Percentiles rank a stretch among this genome's conserved stretches.
These are phyloP conservation scores for Pythium aristosporum DNA, from an alignment of 352 stramenopile species.

Conservation along the genomic window DNA sequence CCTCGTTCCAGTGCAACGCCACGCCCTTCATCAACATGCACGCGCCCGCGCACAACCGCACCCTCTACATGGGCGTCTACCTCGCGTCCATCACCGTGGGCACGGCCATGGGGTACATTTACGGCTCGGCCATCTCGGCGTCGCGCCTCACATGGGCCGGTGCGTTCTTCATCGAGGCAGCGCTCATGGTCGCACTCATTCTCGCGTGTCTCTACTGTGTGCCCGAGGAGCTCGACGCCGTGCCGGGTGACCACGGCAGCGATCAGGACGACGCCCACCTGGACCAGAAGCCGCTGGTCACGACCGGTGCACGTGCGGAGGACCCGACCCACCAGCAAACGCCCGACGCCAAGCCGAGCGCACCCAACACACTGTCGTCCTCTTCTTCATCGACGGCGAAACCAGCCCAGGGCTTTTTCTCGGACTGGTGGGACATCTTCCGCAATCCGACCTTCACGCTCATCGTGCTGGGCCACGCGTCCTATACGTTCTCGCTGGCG, in stretches of 20 bases:
- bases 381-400: slow-evolving; percentile 15
- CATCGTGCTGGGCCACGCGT: slow-evolving; percentile 78
- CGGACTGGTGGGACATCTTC: slow-evolving; percentile 70
- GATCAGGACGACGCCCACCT: slow-evolving; percentile 24
- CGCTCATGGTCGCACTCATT: slow-evolving; percentile 81
- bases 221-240: slow-evolving; percentile 52
- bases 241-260: slow-evolving; percentile 34
- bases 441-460: slow-evolving; percentile 72
- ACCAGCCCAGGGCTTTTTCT: slow-evolving; percentile 35
- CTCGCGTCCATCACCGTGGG: slow-evolving; percentile 91
- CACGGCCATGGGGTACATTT: slow-evolving; percentile 90
- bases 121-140: slow-evolving; percentile 68
- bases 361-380: too few species aligned
- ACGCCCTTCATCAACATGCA: slow-evolving; percentile 92
- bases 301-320: neutral
- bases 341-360: too few species aligned
- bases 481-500: slow-evolving; percentile 87
- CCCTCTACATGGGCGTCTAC: slow-evolving; percentile 92
- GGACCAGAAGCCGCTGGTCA: slow-evolving; percentile 10
- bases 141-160: slow-evolving; percentile 67
- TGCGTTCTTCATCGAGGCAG: slow-evolving; percentile 87
- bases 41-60: slow-evolving; percentile 59
- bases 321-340: too few species aligned
- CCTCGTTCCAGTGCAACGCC: slow-evolving; percentile 92
- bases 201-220: slow-evolving; percentile 63